Evolutionary conservation across 2,329 filamentous ascomycete species (phyloP), one percentile per base, ranked within the genome.

Genomic region (Penicillium sp.): DNA sequence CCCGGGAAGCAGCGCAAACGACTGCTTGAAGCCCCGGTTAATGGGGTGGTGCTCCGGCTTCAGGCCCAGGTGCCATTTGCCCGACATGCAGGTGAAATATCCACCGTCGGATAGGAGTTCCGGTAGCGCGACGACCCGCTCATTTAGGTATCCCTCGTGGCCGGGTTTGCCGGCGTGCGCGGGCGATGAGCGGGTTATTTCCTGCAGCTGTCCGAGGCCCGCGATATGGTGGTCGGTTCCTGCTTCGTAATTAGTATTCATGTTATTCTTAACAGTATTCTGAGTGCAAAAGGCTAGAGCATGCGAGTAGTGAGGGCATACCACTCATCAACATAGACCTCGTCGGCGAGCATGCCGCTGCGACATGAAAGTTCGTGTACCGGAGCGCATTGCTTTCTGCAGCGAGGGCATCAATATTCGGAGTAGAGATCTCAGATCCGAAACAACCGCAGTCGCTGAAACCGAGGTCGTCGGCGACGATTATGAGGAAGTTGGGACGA

Each of bases 331-430:
- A 23, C 31, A 19, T 26, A 17, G 44, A 11, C 15, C 23, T 68
- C 73, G 53, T 56, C 75, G 46, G 46, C 52, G 86, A 88, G 73
- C 86, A 90, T 53, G 87, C 87, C 2, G 86, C 84, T 0, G 88
- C 87, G 2, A 86, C 84, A 69, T 90, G 87, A 72, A 88, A 89
- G 67, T 88, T 84, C 0, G 86, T 88, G 69, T 88, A 87, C 5
- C 86, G 83, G n/a, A 89, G 73, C 29, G 86, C 83, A 13, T 41
- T 41, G 5, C 11, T 15, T 59, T 81, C 75, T 73, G 79, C 48
- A 3, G 83, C 81, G 3, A 86, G 73, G 41, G 81, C 82, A 73
- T 88, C 84, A 41, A 88, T 78, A 67, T 86, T 84, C 0, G 86
- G 86, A 0, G 86, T 88, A 35, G 81, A 79, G 67, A 88, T 88